Evolutionary conservation across 2,329 filamentous ascomycete species (phyloP).

Genomic region (Calonectria hongkongensis): DNA sequence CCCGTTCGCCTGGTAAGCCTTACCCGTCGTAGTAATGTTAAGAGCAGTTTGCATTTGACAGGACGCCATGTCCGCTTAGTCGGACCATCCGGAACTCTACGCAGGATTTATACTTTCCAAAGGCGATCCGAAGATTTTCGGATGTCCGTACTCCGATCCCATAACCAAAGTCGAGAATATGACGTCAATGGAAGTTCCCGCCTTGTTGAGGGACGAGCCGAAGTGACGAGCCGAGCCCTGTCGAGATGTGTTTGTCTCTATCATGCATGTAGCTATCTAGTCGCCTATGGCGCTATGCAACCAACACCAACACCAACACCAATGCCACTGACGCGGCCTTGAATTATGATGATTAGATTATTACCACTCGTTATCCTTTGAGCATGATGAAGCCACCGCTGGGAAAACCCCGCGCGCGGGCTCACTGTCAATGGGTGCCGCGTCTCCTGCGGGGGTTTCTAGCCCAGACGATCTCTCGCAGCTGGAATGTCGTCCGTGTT

Average conservation of each 20-base stretch:
- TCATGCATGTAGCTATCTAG: neutral
- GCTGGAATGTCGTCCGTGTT: slow-evolving; percentile 52
- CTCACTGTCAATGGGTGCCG: slow-evolving; percentile 23
- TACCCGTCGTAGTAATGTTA: slow-evolving; percentile 38
- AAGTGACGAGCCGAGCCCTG: neutral
- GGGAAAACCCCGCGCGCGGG: slow-evolving; percentile 14
- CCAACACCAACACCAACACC: neutral
- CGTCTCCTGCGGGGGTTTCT: neutral
- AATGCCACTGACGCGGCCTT: neutral
- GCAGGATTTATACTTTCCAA: slow-evolving; percentile 38
- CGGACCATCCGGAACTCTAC: slow-evolving; percentile 43
- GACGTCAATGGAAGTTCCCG: slow-evolving; percentile 12
- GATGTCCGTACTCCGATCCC: slow-evolving; percentile 21
- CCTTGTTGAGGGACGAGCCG: neutral
- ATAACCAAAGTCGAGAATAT: slow-evolving; percentile 9
- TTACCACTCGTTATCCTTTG: slow-evolving; percentile 24
- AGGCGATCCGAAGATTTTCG: slow-evolving; percentile 34
- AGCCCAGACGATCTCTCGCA: neutral
- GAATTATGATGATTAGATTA: neutral
- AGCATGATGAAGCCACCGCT: slow-evolving; percentile 22
- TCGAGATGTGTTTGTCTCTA: neutral
- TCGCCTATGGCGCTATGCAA: neutral
- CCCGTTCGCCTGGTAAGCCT: slow-evolving; percentile 44
- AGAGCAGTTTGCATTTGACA: slow-evolving; percentile 33
- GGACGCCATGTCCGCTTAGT: slow-evolving; percentile 42